Conservation (phyloP, 108 stramenopile genomes). For the Parietichytrium sp. region DNA sequence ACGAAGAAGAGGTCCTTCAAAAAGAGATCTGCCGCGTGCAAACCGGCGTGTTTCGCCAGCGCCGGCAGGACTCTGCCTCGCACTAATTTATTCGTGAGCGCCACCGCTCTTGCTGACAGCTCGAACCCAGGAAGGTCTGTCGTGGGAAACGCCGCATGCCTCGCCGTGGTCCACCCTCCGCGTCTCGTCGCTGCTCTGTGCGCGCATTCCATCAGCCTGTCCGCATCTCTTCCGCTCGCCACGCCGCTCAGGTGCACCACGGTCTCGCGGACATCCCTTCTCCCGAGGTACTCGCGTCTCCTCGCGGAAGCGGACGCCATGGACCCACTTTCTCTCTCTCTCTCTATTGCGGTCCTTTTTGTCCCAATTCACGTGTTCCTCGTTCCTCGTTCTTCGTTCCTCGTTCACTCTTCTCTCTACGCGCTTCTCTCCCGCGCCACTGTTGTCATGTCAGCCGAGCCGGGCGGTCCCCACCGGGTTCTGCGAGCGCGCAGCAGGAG, state of each 20-base stretch:
- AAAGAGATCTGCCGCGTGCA: slow-evolving; percentile 15
- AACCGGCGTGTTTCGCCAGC: neutral
- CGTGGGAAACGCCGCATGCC: neutral
- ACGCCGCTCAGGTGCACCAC: neutral
- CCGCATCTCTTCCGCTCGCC: neutral
- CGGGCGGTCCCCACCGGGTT: no score
- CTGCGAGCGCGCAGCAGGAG: no score
- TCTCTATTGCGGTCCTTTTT: no score
- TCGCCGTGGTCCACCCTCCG: slow-evolving; percentile 1
- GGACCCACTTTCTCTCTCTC: no score
- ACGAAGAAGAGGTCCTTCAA: slow-evolving; percentile 32
- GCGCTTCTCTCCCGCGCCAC: no score
- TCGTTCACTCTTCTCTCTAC: no score
- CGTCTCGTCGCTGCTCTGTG: neutral
- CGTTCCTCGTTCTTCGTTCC: no score
- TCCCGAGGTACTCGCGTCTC: neutral
- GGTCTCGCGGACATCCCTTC: neutral
- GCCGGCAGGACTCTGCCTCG: neutral
- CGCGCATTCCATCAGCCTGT: neutral
- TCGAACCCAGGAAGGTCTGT: neutral
- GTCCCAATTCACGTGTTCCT: no score
- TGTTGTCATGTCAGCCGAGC: no score
- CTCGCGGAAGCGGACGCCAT: neutral
- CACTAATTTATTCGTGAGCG: neutral
- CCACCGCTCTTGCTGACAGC: slow-evolving; percentile 9